Evolutionary conservation across 345 rosid species (phyloP), one percentile per base, ranked within the genome.

Genomic region (Boechera retrofracta): DNA sequence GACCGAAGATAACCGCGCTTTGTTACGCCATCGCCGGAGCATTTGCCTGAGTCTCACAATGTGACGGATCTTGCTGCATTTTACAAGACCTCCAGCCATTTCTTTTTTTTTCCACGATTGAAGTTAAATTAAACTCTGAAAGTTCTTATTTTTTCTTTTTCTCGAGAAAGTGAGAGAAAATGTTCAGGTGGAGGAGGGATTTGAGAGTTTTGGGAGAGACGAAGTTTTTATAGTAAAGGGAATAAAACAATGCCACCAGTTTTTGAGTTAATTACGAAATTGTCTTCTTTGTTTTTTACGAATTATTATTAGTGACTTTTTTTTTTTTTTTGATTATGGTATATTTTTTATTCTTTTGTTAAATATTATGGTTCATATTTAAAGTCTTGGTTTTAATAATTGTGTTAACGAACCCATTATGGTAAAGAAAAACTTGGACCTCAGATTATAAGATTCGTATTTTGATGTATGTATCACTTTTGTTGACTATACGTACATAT

Each of bases 21-120:
- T 91, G 91, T 80, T 88, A 5, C 98, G 83, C 99, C 99, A 95
- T 61, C 89, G 86, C 39, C 87, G 84, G 49, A 92, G 83, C 92
- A 95, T 77, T 71, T 92, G 99, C 12, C 94, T 87, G 16, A 95
- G 96, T 85, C 89, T 77, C 60, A 91, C 96, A 77, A 95, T 95
- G 87, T 91, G 91, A 68, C 93, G 91, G 88, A 95, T 95, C 82
- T 87, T 95, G 82, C 89, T 80, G 97, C 96, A 89, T 87, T 88
- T 92, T 48, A 84, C 98, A 1, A 84, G 21, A 15, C 89, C 82
- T 21, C 79, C 81, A 0, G 92, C 73, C 98, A 90, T 94, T 76
- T 12, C 2, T 11, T 80, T 79, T 29, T 31, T 6, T 2, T 36
- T 36, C 15, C 44, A 29, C 49, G 53, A 3, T 18, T 26, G 4